Evolutionary conservation across 768 basidiomycete species (phyloP).

Genomic region (Amanita exitialis): DNA sequence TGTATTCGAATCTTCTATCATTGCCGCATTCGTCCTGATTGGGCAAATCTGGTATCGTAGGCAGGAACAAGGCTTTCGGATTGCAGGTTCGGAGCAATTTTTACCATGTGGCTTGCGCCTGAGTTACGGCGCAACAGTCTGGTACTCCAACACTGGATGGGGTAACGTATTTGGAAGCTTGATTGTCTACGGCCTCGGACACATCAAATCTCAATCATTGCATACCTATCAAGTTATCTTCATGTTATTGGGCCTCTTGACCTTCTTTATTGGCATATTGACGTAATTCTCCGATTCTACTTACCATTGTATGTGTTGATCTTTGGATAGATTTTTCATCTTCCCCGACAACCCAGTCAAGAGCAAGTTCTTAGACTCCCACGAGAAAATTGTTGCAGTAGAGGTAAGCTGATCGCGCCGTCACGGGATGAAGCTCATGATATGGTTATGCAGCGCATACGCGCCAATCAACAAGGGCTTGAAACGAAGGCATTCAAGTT

Average conservation of each 20-base stretch:
- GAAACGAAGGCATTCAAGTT: constrained; percentile 23
- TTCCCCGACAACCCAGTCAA: constrained; percentile 24
- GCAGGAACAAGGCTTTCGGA: constrained; percentile 23
- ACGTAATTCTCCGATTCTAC: constrained; percentile 12
- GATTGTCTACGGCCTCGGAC: constrained; percentile 25
- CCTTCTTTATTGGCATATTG: constrained; percentile 16
- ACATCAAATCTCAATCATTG: constrained; percentile 16
- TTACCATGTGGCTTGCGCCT: neutral
- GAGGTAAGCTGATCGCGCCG: constrained; percentile 13
- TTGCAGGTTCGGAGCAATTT: constrained; percentile 15
- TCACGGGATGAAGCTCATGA: neutral
- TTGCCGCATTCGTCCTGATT: constrained; percentile 20
- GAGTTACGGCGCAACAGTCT: constrained; percentile 14
- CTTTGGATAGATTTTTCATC: constrained; percentile 16
- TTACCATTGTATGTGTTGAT: neutral
- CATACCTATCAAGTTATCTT: constrained; percentile 22
- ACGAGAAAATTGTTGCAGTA: constrained; percentile 22
- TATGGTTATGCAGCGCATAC: constrained; percentile 14
- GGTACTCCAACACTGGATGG: constrained; percentile 22
- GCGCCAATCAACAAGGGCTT: constrained; percentile 25
- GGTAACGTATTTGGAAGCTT: constrained; percentile 25
- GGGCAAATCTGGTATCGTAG: constrained; percentile 26
- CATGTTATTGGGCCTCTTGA: constrained; percentile 18
- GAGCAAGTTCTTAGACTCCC: constrained; percentile 18
- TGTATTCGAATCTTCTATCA: constrained; percentile 21